phyloP scores from a whole-genome alignment of 345 rosid species.

The Pugionium dolabratum region DNA sequence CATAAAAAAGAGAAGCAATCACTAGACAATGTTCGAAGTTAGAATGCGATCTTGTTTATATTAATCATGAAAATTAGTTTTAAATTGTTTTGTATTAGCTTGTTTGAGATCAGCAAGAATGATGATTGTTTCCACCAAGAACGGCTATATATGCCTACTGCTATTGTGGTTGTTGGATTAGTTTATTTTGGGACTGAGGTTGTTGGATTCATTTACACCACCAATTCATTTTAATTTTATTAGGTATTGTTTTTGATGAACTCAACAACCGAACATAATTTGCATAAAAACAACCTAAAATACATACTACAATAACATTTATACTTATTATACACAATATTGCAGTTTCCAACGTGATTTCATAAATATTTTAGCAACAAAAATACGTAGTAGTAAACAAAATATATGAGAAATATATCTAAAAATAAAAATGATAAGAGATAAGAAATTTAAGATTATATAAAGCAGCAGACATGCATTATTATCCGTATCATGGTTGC shows the following conservation, averaged over 20 bases:
- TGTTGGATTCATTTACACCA: conserved; percentile 15
- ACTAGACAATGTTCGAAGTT: conserved; percentile 11
- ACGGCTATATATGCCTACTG: conserved; percentile 2
- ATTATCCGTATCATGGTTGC: conserved; percentile 17
- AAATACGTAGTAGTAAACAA: too few species aligned
- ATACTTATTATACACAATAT: too few species aligned
- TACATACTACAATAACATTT: too few species aligned
- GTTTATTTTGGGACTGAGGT: background rate
- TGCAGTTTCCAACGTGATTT: too few species aligned
- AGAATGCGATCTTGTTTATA: background rate
- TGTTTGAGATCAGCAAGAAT: conserved; percentile 8
- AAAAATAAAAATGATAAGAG: too few species aligned
- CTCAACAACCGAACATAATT: background rate
- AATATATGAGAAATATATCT: too few species aligned
- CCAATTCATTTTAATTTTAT: conserved; percentile 5
- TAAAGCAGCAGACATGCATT: conserved; percentile 10
- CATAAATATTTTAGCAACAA: too few species aligned
- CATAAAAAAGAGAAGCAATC: background rate
- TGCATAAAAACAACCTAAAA: background rate
- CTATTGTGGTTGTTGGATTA: conserved; percentile 27
- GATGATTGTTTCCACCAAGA: conserved; percentile 29
- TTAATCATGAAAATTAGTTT: background rate
- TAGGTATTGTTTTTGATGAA: conserved; percentile 8
- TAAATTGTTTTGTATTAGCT: background rate
- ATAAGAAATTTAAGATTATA: too few species aligned